Percentiles rank a stretch among this genome's conserved stretches.
Conservation (phyloP, 139 green algal species). For the Marvania coccoides region DNA sequence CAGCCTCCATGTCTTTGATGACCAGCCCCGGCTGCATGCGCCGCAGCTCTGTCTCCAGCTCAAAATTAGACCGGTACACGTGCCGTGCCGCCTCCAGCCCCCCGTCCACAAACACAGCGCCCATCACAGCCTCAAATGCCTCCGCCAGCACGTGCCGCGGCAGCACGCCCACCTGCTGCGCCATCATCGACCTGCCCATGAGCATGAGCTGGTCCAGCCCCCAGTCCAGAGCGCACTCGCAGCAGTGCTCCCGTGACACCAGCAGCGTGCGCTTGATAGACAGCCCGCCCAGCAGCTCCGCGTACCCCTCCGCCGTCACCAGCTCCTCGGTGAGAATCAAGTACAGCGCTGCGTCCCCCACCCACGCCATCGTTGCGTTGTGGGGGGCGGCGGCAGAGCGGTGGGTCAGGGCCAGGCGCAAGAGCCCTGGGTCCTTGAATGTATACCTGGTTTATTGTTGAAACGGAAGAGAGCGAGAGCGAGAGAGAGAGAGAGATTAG, state of each 20-base stretch:
- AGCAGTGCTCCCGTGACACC: constrained; percentile 3
- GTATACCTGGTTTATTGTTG: too few relatives aligned
- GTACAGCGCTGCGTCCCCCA: constrained; percentile 23
- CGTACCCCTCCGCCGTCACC: background rate
- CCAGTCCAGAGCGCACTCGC: background rate
- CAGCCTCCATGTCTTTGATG: constrained; percentile 4
- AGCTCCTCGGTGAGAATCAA: constrained; percentile 17
- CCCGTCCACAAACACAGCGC: constrained; percentile 4
- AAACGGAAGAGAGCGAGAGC: too few relatives aligned
- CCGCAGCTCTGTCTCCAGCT: background rate
- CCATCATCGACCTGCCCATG: background rate
- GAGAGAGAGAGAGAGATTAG: too few relatives aligned
- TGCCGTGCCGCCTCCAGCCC: background rate
- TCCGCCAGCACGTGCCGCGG: constrained; percentile 10
- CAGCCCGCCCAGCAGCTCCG: background rate
- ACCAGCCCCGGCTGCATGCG: constrained; percentile 1
- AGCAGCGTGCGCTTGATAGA: background rate
- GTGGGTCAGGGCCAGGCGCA: constrained; percentile 20
- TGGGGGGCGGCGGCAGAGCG: background rate
- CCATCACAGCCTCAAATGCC: constrained; percentile 8
- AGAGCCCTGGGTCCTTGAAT: constrained; percentile 14
- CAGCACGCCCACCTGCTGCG: background rate
- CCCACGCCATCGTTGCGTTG: constrained; percentile 10
- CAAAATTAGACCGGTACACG: background rate
- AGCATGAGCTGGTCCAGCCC: constrained; percentile 9